Percentiles rank a stretch among this genome's conserved stretches.
phyloP scores from a whole-genome alignment of 306 rosid genomes.

The Cicer bijugum region DNA sequence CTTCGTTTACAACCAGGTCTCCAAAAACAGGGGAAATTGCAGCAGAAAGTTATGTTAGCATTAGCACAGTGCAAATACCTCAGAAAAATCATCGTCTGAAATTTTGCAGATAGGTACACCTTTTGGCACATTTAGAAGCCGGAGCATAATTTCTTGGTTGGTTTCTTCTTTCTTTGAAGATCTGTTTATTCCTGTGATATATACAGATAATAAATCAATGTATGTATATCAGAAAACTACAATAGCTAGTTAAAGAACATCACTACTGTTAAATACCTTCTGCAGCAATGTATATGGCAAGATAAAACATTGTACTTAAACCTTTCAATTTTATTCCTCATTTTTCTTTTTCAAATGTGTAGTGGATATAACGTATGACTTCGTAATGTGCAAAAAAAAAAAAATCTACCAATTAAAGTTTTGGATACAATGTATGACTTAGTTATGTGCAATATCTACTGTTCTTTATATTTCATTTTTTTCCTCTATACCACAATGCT shows the following conservation, averaged over 20 bases:
- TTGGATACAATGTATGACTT: not conserved
- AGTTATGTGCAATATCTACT: not conserved
- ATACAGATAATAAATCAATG: constrained; percentile 36
- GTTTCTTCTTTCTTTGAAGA: constrained; percentile 44
- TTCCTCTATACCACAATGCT: constrained; percentile 25
- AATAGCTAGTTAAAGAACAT: constrained; percentile 19
- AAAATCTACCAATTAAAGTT: constrained; percentile 12
- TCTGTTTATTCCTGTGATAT: constrained; percentile 58
- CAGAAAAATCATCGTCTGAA: constrained; percentile 71
- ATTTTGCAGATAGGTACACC: constrained; percentile 59
- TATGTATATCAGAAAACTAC: constrained; percentile 23
- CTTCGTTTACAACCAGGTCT: constrained; percentile 38
- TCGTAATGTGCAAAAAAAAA: not conserved
- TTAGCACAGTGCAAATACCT: constrained; percentile 57
- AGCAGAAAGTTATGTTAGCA: constrained; percentile 35
- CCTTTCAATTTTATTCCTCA: constrained; percentile 26
- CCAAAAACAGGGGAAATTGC: not conserved
- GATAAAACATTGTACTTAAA: constrained; percentile 1
- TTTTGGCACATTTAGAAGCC: constrained; percentile 52
- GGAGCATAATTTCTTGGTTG: constrained; percentile 56
- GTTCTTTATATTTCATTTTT: constrained; percentile 25
- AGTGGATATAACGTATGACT: not conserved
- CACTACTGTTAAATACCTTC: constrained; percentile 19
- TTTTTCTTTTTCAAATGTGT: constrained; percentile 20
- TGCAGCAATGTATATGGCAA: constrained; percentile 34